Conservation (phyloP, 352 stramenopile species). For the Phytophthora kernoviae region DNA sequence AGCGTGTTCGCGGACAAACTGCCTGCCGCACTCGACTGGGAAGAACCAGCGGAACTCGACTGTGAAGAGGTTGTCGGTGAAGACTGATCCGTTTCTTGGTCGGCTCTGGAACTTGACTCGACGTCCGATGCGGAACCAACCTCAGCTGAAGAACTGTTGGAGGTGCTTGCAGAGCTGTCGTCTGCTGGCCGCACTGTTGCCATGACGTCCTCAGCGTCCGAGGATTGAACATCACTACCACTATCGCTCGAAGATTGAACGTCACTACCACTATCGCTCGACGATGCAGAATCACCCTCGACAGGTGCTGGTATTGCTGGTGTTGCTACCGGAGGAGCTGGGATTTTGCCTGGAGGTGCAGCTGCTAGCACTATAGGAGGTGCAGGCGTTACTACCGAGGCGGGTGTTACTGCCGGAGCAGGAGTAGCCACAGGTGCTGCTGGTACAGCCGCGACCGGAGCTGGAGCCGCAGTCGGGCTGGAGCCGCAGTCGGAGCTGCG, state of each 20-base stretch:
- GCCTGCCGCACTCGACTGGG: slow-evolving; percentile 3
- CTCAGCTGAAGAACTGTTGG: slow-evolving; percentile 8
- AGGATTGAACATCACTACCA: slow-evolving; percentile 5
- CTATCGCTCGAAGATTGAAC: slow-evolving; percentile 7
- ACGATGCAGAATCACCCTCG: slow-evolving; percentile 10
- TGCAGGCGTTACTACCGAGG: neutral
- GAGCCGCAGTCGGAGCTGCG: slow-evolving; percentile 4
- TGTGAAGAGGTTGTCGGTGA: neutral
- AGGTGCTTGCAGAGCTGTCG: slow-evolving; percentile 15
- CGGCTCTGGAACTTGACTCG: neutral
- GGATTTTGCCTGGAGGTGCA: slow-evolving; percentile 1
- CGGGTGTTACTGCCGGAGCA: slow-evolving; percentile 2
- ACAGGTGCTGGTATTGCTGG: neutral
- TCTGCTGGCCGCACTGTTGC: slow-evolving; percentile 15
- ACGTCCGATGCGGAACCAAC: slow-evolving; percentile 11
- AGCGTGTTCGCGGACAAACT: slow-evolving; percentile 13
- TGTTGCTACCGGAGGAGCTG: neutral
- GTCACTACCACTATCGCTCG: slow-evolving; percentile 10
- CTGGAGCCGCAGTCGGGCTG: neutral
- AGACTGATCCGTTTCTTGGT: neutral
- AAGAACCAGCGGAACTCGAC: slow-evolving; percentile 6
- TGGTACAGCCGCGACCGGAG: slow-evolving; percentile 1
- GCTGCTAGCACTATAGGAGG: neutral
- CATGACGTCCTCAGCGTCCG: slow-evolving; percentile 3
- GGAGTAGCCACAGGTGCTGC: neutral